Evolutionary conservation across 768 basidiomycete genomes (phyloP).

Genomic region (Leucogyrophana mollusca): DNA sequence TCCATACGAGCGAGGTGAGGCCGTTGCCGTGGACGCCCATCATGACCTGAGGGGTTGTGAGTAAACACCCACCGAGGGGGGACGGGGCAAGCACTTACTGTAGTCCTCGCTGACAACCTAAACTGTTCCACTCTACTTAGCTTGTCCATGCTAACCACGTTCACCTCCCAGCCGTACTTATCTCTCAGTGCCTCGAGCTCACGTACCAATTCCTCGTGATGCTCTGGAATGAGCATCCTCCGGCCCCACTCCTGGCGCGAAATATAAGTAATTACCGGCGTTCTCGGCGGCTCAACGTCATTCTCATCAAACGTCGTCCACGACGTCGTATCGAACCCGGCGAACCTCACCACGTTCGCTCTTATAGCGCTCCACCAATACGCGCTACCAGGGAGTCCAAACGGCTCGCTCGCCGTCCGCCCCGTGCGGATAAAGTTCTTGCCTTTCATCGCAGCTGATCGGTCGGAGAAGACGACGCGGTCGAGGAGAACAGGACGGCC

Average conservation of each 20-base stretch:
- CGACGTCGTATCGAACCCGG: slow-evolving; percentile 50
- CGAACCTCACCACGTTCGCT: slow-evolving; percentile 69
- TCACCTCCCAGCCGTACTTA: slow-evolving; percentile 79
- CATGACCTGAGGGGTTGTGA: slow-evolving; percentile 66
- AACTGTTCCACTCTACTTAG: slow-evolving; percentile 81
- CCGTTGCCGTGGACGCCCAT: slow-evolving; percentile 96
- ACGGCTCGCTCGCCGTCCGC: slow-evolving; percentile 74
- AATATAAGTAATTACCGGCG: slow-evolving; percentile 89
- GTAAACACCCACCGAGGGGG: neutral
- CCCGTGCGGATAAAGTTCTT: slow-evolving; percentile 65
- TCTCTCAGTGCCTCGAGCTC: slow-evolving; percentile 72
- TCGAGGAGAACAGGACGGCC: slow-evolving; percentile 76
- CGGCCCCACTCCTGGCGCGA: slow-evolving; percentile 88
- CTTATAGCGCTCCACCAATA: slow-evolving; percentile 86
- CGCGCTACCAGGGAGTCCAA: slow-evolving; percentile 68
- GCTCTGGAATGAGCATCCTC: slow-evolving; percentile 70
- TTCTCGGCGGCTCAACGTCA: slow-evolving; percentile 46
- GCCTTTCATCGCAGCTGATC: slow-evolving; percentile 79
- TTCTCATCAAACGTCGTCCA: slow-evolving; percentile 78
- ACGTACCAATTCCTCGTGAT: slow-evolving; percentile 77
- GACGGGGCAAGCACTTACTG: slow-evolving; percentile 46
- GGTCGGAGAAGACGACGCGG: slow-evolving; percentile 85
- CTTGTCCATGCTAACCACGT: slow-evolving; percentile 83
- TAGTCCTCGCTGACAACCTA: slow-evolving; percentile 76
- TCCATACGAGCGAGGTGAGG: slow-evolving; percentile 86